Conservation (phyloP, 2,329 filamentous ascomycete species). For the Aspergillus sp. region DNA sequence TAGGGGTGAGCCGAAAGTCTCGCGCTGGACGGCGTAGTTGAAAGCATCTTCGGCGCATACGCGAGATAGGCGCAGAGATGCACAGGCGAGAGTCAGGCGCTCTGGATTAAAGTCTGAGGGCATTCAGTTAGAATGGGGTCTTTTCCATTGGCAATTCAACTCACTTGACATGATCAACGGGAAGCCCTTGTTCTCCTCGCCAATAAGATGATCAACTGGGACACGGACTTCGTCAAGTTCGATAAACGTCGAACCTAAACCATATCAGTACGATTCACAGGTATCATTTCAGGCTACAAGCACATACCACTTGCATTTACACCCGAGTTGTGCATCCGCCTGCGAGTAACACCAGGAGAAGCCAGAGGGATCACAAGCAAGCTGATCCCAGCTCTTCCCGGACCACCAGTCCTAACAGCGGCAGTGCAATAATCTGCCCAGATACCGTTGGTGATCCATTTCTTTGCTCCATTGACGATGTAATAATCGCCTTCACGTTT, state of each 20-base stretch:
- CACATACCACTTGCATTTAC: conserved; percentile 58
- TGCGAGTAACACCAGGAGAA: conserved; percentile 51
- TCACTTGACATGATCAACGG: conserved; percentile 64
- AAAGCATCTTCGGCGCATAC: conserved; percentile 58
- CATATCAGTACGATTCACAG: neutral
- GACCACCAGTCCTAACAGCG: conserved; percentile 56
- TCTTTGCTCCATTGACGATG: conserved; percentile 63
- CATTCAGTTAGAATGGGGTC: neutral
- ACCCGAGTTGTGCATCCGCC: conserved; percentile 57
- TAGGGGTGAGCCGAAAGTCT: conserved; percentile 58
- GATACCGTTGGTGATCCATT: conserved; percentile 62
- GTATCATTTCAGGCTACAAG: neutral
- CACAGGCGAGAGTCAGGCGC: conserved; percentile 61
- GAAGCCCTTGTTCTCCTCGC: conserved; percentile 66
- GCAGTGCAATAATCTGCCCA: conserved; percentile 60
- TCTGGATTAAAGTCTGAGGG: conserved; percentile 67
- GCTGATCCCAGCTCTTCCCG: conserved; percentile 56
- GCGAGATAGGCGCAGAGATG: conserved; percentile 57
- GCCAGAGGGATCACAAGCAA: conserved; percentile 64
- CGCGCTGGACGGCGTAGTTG: conserved; percentile 59
- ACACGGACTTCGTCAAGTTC: conserved; percentile 70
- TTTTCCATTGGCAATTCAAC: conserved; percentile 1
- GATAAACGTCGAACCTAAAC: conserved; percentile 52
- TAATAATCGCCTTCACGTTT: conserved; percentile 48
- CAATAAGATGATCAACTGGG: conserved; percentile 64